Conservation (phyloP, 2,329 filamentous ascomycete genomes). For the Fusarium sp. region DNA sequence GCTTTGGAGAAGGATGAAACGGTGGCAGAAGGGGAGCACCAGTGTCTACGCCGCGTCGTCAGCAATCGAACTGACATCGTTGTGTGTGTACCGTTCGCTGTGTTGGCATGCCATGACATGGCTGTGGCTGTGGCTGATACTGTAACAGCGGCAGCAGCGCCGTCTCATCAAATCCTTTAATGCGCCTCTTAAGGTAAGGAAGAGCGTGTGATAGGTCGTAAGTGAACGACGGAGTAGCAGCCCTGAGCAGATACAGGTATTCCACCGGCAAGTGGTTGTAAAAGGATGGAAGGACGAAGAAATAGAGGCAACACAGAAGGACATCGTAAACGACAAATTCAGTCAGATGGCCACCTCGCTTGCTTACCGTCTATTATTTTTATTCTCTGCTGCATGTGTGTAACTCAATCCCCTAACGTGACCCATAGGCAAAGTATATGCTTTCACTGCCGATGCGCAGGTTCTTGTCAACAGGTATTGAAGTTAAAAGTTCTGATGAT, state of each 20-base stretch:
- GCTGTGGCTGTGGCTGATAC: conserved; percentile 39
- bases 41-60: conserved; percentile 33
- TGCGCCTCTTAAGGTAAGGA: not conserved
- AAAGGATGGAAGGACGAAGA: conserved; percentile 21
- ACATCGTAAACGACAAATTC: conserved; percentile 1
- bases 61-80: conserved; percentile 18
- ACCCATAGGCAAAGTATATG: not conserved
- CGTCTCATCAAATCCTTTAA: conserved; percentile 2
- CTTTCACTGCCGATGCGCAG: no score
- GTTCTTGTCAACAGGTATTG: not conserved
- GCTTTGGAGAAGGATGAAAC: conserved; percentile 41
- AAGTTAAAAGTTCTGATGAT: not conserved
- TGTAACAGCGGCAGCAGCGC: conserved; percentile 11
- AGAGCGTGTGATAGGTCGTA: conserved; percentile 27
- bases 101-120: conserved; percentile 15
- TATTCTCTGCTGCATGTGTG: conserved; percentile 6
- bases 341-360: conserved; percentile 25
- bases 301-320: conserved; percentile 19
- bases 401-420: conserved; percentile 12
- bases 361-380: conserved; percentile 1
- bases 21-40: conserved; percentile 25
- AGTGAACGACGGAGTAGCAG: conserved; percentile 21
- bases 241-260: not conserved
- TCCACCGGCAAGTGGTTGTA: conserved; percentile 13
- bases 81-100: conserved; percentile 12